Base-by-base conservation (phyloP, 1,139 yeast species). In the Pichia inconspicua region DNA sequence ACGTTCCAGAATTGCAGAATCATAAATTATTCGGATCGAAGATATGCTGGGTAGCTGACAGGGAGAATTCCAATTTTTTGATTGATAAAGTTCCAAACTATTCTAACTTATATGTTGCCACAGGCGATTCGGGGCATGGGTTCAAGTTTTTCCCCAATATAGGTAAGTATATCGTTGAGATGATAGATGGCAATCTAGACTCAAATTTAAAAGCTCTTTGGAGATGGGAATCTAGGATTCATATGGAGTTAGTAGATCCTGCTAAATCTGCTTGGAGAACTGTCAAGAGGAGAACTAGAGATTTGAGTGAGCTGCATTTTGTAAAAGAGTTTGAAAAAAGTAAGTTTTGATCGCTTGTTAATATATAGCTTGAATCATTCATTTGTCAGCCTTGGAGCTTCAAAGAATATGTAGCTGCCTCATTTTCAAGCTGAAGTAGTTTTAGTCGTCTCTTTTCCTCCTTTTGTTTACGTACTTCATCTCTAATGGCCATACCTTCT, bases 401-500 rank as follows among this genome's bases (percentile, higher is more conserved):
- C 30, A 30, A 30, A 30, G 32, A 11, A 10, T 30, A 14, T 30
- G 34, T 30, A n/a, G 34, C 34, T 11, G 25, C 40, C 5, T 28
- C 37, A 5, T 40, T 40, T 40, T 47, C 46, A 17, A 25, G 34
- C 19, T 52, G 46, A 4, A 50, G 31, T n/a, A 48, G 54, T 41
- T 55, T 50, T 1, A 49, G 25, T 31, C 25, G 51, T 37, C 41
- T 54, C 34, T 53, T 51, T 43, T 51, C 56, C 25, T 52, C 55
- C 32, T 57, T 59, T 25, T 34, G 14, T 19, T 48, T 49, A 36
- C 57, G 53, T 9, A 59, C 60, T 5, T 49, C 59, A 7, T 54
- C 60, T 40, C 57, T 50, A 53, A 75, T 70, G 11, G 70, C 76
- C 58, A 83, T 61, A 0, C 92, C 92, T 61, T 82, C 88, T 43